Evolutionary conservation across 352 stramenopile genomes (phyloP), one percentile per base, ranked within the genome.

Genomic region (Globisporangium takayamanum): DNA sequence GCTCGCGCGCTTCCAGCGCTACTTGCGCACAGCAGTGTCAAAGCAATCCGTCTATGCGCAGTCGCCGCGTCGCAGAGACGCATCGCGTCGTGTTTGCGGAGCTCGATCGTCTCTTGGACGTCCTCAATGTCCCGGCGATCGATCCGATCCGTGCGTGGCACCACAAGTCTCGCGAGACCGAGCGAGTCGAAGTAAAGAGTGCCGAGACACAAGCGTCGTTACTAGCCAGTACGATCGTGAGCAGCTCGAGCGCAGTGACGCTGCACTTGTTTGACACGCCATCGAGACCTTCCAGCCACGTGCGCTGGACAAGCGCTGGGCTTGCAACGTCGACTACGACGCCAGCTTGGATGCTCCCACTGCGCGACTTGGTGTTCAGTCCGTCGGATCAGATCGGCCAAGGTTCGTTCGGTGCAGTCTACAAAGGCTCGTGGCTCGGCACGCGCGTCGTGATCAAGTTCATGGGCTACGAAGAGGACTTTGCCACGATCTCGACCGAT

Each of bases 21-120:
- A 58, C 25, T 42, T 50, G 53, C 39, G 26, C 22, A 42, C 22
- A 5, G 41, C 53, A 2, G 41, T 50, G 26, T 50, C 39, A 5
- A 15, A 58, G 7, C 47, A 16, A 16, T 58, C 53, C 0, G 53
- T 42, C 8, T 48, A 39, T 16, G 15, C 48, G 53, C 16, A 58
- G 53, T 28, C 53, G 41, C 2, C 37, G 46, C 18, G 55, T 60
- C 16, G 46, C 46, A 6, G 46, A 60, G 20, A 37, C 26, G 10
- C 16, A 60, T 26, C 44, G 50, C 6, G 55, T 60, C 28, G 50
- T 60, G 4, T 60, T 53, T 42, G 33, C 44, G 16, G 28, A 53
- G 33, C 28, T 60, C 16, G 45, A 60, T 50, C 44, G 46, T 1
- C 22, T 53, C 30, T 28, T 60, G 36, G 45, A 46, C 55, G 15